Conservation (phyloP, 192 early-diverging fungal genomes). For the Backusella tuberculispora region DNA sequence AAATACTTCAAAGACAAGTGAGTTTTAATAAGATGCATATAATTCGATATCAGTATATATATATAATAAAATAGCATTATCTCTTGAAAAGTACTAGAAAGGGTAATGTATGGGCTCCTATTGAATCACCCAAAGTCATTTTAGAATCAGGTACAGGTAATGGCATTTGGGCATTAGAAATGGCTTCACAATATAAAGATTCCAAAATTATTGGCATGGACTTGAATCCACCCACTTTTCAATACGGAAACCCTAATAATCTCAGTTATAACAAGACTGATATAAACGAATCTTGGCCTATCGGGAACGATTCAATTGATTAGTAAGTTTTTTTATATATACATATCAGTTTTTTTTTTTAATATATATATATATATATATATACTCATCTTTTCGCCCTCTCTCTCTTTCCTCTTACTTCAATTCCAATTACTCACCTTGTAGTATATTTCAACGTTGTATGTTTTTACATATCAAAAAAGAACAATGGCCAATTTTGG, state of each 20-base stretch:
- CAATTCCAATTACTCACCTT: neutral
- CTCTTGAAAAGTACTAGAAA: slow-evolving; percentile 42
- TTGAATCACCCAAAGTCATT: slow-evolving; percentile 30
- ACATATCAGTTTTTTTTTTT: neutral
- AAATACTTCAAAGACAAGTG: slow-evolving; percentile 38
- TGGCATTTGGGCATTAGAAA: slow-evolving; percentile 45
- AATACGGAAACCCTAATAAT: slow-evolving; percentile 33
- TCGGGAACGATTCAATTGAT: slow-evolving; percentile 34
- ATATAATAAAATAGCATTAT: slow-evolving; percentile 35
- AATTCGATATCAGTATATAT: neutral
- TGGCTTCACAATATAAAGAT: slow-evolving; percentile 30
- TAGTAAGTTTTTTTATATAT: slow-evolving; percentile 27
- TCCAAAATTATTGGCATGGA: slow-evolving; percentile 37
- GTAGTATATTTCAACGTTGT: slow-evolving; percentile 41
- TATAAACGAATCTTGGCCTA: slow-evolving; percentile 34
- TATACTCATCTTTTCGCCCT: neutral
- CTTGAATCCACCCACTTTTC: slow-evolving; percentile 21
- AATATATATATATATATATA: neutral
- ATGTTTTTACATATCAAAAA: slow-evolving; percentile 28
- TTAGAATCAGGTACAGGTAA: slow-evolving; percentile 43
- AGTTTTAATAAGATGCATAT: neutral
- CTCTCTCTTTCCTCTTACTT: too few relatives aligned
- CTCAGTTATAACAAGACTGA: slow-evolving; percentile 31
- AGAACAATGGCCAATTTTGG: slow-evolving; percentile 32
- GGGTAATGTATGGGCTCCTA: slow-evolving; percentile 32